Evolutionary conservation across 2,329 filamentous ascomycete species (phyloP), one percentile per base, ranked within the genome.

Genomic region (Alternaria brassicae): DNA sequence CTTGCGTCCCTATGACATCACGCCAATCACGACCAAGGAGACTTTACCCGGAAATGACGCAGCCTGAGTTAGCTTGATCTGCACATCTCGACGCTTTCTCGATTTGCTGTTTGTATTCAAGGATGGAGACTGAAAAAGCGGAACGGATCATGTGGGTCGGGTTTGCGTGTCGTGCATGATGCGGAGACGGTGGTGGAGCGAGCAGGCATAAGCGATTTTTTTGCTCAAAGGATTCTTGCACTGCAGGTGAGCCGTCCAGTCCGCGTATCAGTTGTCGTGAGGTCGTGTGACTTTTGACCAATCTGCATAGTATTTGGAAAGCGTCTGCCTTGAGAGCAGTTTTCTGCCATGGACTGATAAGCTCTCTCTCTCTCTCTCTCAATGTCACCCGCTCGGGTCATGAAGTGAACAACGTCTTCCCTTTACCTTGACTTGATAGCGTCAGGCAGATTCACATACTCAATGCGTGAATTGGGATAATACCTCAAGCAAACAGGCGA

Each of bases 131-230:
- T 36, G 36, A 28, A 41, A 41, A 40, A 41, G 36, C 36, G 49
- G 36, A 52, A 52, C 49, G 49, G 7, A 17, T 41, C 25, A 34
- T 23, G 36, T 40, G 49, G 25, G 36, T 30, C 48, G 12, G 48
- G 8, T 51, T 51, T 51, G 48, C 48, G 48, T 40, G 48, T 51
- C 48, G 48, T 51, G 48, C 48, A 51, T 51, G 25, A 51, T 51
- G 34, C 34, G 34, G 36, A 51, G 48, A 51, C 48, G 25, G 36
- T 41, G 49, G 49, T 30, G 49, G 50, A 53, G 50, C 44, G 44
- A 34, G 44, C 44, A 48, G 44, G 44, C 44, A 48, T 48, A 34
- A 48, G 44, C 44, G 44, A 48, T 23, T 48, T 25, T 23, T 48
- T 25, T 34, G 27, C 7, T 44, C 15, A 21, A 32, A 32, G 17